Conservation (phyloP, 2,329 filamentous ascomycete genomes). For the Cladosporium cucumerinum region DNA sequence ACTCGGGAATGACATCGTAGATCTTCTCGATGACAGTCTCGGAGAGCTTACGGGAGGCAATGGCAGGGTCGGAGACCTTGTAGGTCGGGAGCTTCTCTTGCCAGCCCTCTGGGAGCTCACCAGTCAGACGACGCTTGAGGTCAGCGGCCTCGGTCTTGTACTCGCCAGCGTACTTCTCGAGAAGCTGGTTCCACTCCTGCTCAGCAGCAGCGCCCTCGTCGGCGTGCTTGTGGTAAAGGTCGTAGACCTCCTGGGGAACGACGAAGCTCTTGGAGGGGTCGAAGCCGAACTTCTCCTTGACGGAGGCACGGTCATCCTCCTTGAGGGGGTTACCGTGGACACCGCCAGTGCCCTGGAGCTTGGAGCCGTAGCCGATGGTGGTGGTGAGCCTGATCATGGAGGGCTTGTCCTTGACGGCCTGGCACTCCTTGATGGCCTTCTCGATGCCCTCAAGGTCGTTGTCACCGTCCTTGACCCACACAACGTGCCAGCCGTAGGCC, state of each 20-base stretch:
- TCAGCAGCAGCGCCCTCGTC: conserved; percentile 83
- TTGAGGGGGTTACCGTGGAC: conserved; percentile 97
- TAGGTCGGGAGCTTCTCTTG: conserved; percentile 90
- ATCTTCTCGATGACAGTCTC: conserved; percentile 90
- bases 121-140: conserved; percentile 72
- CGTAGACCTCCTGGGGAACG: conserved; percentile 92
- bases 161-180: conserved; percentile 78
- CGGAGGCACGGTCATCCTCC: conserved; percentile 85
- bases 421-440: conserved; percentile 78
- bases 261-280: conserved; percentile 90
- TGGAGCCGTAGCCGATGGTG: conserved; percentile 94
- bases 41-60: conserved; percentile 93
- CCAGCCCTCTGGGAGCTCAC: conserved; percentile 92
- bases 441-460: conserved; percentile 83
- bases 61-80: conserved; percentile 76
- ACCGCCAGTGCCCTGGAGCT: conserved; percentile 86
- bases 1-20: conserved; percentile 77
- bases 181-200: conserved; percentile 90
- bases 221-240: conserved; percentile 80
- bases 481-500: conserved; percentile 92
- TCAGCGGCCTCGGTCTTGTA: conserved; percentile 78
- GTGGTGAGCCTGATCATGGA: conserved; percentile 95
- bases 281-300: conserved; percentile 95
- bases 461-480: conserved; percentile 83
- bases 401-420: conserved; percentile 92